Evolutionary conservation across 2,329 filamentous ascomycete species (phyloP).

Genomic region (Aaosphaeria pasadenensis): DNA sequence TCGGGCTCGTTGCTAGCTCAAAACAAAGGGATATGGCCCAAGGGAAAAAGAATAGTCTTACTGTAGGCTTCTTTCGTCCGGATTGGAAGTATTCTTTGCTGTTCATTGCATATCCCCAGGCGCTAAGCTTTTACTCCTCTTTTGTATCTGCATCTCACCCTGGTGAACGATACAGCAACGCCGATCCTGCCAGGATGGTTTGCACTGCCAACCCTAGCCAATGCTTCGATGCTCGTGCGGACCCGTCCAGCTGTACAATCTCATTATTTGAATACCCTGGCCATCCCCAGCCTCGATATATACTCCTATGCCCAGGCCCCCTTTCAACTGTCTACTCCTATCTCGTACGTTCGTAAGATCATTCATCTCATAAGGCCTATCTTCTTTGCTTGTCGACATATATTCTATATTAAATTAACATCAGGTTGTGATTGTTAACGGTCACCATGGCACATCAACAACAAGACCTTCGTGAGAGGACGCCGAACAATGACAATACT

Average conservation of each 20-base stretch:
- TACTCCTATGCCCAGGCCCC: background rate
- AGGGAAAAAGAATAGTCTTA: too few species aligned
- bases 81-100: too few species aligned
- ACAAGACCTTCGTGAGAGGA: conserved; percentile 5
- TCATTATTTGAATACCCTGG: conserved; percentile 12
- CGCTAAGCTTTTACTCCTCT: too few species aligned
- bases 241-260: conserved; percentile 7
- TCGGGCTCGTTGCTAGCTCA: too few species aligned
- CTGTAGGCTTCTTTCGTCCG: too few species aligned
- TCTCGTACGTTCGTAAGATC: background rate
- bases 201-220: too few species aligned
- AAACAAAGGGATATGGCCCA: too few species aligned
- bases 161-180: too few species aligned
- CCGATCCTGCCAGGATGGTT: too few species aligned
- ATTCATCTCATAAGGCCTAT: background rate
- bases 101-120: too few species aligned
- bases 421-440: conserved; percentile 2
- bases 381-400: conserved; percentile 1
- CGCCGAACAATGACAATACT: conserved; percentile 12
- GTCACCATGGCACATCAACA: conserved; percentile 9
- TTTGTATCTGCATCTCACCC: too few species aligned
- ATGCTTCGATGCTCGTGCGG: conserved; percentile 4
- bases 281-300: conserved; percentile 2
- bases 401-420: background rate
- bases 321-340: background rate